phyloP scores from a whole-genome alignment of 2,329 filamentous ascomycete species.

The Reticulascus tulasneorum region DNA sequence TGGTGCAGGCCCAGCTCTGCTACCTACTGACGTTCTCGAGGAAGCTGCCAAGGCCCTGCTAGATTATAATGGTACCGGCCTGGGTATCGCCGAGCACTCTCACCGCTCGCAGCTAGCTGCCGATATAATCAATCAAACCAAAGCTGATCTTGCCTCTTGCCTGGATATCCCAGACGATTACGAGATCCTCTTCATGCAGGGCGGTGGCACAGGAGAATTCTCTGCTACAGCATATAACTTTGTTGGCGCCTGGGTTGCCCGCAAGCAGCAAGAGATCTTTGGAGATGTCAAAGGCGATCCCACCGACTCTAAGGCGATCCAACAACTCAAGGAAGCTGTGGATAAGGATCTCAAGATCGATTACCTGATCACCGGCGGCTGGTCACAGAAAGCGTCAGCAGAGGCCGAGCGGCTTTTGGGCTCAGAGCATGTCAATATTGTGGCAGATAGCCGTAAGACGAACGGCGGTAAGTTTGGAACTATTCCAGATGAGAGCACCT shows the following conservation, averaged over 20 bases:
- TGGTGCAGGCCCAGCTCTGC: conserved; percentile 81
- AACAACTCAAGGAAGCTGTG: conserved; percentile 59
- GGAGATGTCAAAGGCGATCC: conserved; percentile 45
- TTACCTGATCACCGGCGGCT: conserved; percentile 86
- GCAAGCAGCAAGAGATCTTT: conserved; percentile 58
- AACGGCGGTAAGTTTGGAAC: conserved; percentile 81
- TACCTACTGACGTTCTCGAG: conserved; percentile 82
- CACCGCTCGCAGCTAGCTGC: conserved; percentile 79
- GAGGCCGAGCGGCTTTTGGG: conserved; percentile 78
- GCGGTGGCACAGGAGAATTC: conserved; percentile 82
- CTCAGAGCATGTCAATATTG: conserved; percentile 75
- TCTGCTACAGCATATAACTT: conserved; percentile 80
- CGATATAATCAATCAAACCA: conserved; percentile 74
- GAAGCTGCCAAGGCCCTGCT: conserved; percentile 71
- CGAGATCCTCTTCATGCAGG: conserved; percentile 85
- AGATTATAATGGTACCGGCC: conserved; percentile 75
- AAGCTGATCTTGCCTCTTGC: conserved; percentile 66
- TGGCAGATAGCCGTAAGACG: conserved; percentile 58
- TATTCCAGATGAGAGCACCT: conserved; percentile 73
- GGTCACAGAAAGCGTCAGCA: conserved; percentile 81
- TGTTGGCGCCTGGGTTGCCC: conserved; percentile 75
- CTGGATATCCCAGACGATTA: conserved; percentile 84
- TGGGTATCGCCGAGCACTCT: conserved; percentile 84
- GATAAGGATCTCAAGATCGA: conserved; percentile 73
- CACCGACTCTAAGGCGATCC: conserved; percentile 47